These are phyloP conservation scores for Chaetomiaceae sp. DNA, from an alignment of 2,329 filamentous ascomycete genomes.

Conservation along the genomic window DNA sequence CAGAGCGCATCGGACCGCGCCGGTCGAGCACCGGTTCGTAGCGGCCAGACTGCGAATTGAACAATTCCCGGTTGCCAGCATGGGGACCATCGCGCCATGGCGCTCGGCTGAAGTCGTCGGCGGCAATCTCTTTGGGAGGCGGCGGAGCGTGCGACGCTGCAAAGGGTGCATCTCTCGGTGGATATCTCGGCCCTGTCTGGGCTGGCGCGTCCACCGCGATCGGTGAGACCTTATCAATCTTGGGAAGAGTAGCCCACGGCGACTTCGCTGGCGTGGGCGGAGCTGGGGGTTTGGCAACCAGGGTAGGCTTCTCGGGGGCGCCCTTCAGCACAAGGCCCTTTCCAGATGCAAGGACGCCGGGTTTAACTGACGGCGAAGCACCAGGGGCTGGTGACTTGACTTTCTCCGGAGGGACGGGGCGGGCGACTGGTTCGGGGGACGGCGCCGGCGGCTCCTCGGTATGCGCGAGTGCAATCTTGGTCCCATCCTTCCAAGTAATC, in stretches of 20 bases:
- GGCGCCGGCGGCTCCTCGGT: conserved; percentile 43
- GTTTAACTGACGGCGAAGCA: conserved; percentile 38
- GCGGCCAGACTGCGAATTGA: conserved; percentile 89
- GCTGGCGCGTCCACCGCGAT: conserved; percentile 50
- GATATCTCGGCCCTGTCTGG: conserved; percentile 37
- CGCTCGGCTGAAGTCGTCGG: conserved; percentile 85
- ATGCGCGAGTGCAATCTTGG: conserved; percentile 68
- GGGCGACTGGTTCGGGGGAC: conserved; percentile 23
- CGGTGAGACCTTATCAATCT: conserved; percentile 74
- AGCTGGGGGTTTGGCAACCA: conserved; percentile 65
- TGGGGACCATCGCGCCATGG: conserved; percentile 68
- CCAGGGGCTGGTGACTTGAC: conserved; percentile 38
- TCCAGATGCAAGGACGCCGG: conserved; percentile 43
- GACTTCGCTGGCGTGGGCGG: conserved; percentile 72
- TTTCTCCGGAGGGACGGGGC: conserved; percentile 33
- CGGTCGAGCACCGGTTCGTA: conserved; percentile 85
- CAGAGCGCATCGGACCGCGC: conserved; percentile 61
- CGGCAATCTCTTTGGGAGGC: conserved; percentile 75
- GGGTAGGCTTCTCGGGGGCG: conserved; percentile 62
- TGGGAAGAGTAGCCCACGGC: conserved; percentile 83
- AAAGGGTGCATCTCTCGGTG: conserved; percentile 50
- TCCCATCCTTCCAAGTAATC: conserved; percentile 84
- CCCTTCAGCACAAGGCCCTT: conserved; percentile 62
- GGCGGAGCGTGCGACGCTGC: conserved; percentile 49
- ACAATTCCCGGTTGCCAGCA: conserved; percentile 67